These are phyloP conservation scores for Raphanus sativus DNA, from an alignment of 345 rosid genomes.

Conservation along the genomic window DNA sequence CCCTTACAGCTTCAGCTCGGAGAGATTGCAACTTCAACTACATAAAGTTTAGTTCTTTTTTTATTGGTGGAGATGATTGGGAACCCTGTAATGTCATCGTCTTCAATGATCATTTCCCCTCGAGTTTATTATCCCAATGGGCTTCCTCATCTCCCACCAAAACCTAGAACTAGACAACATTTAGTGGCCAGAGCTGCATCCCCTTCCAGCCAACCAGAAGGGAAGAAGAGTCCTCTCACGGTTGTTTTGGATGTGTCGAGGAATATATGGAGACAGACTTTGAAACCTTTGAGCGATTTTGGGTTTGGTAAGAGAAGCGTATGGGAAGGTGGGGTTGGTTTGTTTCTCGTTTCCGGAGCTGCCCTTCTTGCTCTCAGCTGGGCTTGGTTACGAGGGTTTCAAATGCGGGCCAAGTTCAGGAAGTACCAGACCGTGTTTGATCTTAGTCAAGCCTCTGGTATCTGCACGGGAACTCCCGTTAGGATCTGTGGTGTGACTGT, in stretches of 20 bases:
- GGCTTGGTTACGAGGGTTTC: slow-evolving; percentile 93
- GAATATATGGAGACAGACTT: slow-evolving; percentile 76
- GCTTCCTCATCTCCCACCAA: slow-evolving; percentile 55
- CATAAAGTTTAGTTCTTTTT: slow-evolving; percentile 14
- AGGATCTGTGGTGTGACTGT: slow-evolving; percentile 96
- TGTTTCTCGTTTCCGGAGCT: slow-evolving; percentile 88
- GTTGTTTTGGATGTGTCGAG: slow-evolving; percentile 67
- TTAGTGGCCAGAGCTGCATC: slow-evolving; percentile 52
- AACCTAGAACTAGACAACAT: slow-evolving; percentile 42
- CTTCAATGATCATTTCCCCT: slow-evolving; percentile 38
- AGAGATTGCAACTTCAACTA: slow-evolving; percentile 12
- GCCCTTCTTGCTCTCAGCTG: slow-evolving; percentile 78
- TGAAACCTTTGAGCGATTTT: slow-evolving; percentile 80
- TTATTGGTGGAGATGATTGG: slow-evolving; percentile 45
- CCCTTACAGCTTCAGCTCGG: slow-evolving; percentile 20
- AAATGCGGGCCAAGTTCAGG: slow-evolving; percentile 76
- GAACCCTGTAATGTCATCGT: slow-evolving; percentile 47
- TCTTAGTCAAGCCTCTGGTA: slow-evolving; percentile 84
- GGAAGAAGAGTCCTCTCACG: slow-evolving; percentile 58
- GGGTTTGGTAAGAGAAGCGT: slow-evolving; percentile 90
- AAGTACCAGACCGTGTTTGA: slow-evolving; percentile 83
- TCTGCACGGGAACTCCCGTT: slow-evolving; percentile 88
- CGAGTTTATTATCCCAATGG: slow-evolving; percentile 43
- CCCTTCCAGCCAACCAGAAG: slow-evolving; percentile 43
- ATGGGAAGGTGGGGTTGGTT: slow-evolving; percentile 99